Evolutionary conservation across 805 yeast species (phyloP).

Genomic region (Debaryomyces maramus): DNA sequence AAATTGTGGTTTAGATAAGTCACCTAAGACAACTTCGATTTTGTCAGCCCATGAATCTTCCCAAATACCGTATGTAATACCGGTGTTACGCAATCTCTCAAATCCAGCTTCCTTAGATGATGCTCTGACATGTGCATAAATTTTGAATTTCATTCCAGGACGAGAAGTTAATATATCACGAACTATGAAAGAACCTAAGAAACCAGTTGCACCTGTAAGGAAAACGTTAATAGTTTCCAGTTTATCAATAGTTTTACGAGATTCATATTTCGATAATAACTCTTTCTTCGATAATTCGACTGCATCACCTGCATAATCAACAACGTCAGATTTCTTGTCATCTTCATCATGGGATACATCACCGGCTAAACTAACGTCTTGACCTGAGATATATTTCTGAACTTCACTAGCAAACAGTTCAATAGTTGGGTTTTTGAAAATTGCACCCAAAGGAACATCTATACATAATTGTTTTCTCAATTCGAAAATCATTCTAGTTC

Average conservation of each 20-base stretch:
- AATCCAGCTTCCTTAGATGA: constrained; percentile 63
- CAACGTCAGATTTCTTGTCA: constrained; percentile 32
- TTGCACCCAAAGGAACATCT: constrained; percentile 85
- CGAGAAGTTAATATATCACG: constrained; percentile 68
- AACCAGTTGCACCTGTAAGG: constrained; percentile 95
- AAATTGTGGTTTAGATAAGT: constrained; percentile 68
- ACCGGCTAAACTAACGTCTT: constrained; percentile 43
- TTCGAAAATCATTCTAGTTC: constrained; percentile 95
- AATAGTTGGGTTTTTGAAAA: constrained; percentile 88
- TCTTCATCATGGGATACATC: constrained; percentile 23
- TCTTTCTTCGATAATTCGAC: constrained; percentile 41
- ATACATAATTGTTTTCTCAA: constrained; percentile 74
- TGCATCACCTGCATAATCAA: constrained; percentile 73
- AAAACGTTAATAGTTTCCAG: constrained; percentile 57
- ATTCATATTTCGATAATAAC: constrained; percentile 47
- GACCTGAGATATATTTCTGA: constrained; percentile 53
- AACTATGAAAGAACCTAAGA: constrained; percentile 86
- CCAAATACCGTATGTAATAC: constrained; percentile 83
- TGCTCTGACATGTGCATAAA: constrained; percentile 93
- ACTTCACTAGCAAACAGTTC: constrained; percentile 74
- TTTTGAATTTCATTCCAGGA: constrained; percentile 48
- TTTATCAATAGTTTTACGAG: constrained; percentile 37
- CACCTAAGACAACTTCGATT: constrained; percentile 79
- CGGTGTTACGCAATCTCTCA: constrained; percentile 72
- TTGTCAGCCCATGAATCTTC: constrained; percentile 54